phyloP scores from a whole-genome alignment of 345 rosid genomes.

The Sisymbrium altissimum region DNA sequence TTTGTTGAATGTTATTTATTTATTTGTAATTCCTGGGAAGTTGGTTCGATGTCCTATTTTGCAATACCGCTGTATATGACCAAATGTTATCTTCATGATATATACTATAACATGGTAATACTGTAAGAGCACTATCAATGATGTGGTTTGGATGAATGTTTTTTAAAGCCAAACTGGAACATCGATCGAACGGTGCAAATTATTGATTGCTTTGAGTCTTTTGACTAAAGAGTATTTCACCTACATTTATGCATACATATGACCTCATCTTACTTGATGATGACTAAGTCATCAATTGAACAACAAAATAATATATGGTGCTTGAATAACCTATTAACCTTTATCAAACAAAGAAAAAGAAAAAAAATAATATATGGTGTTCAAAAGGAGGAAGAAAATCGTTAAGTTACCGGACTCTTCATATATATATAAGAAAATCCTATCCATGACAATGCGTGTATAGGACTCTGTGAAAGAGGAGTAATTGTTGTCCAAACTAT shows the following conservation, averaged over 20 bases:
- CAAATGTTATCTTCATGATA: not conserved
- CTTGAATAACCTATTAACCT: too few species aligned
- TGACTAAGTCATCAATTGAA: not conserved
- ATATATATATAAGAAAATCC: too few species aligned
- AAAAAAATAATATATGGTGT: too few species aligned
- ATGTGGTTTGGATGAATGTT: not conserved
- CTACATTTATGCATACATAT: too few species aligned
- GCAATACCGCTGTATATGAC: not conserved
- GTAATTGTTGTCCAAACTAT: too few species aligned
- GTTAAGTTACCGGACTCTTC: too few species aligned
- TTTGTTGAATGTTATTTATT: too few species aligned
- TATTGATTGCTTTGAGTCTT: not conserved
- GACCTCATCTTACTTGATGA: not conserved
- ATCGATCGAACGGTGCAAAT: not conserved
- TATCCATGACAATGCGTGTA: too few species aligned
- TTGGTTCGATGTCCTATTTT: not conserved
- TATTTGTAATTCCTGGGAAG: constrained; percentile 13
- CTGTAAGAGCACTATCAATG: not conserved
- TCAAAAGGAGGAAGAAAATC: too few species aligned
- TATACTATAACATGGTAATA: not conserved
- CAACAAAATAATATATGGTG: too few species aligned
- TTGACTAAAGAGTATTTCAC: not conserved
- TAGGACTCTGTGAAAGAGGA: too few species aligned
- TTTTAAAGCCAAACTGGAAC: not conserved
- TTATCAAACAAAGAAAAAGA: too few species aligned